These are phyloP conservation scores for Acacia melanoxylon DNA, from an alignment of 306 rosid species.

Conservation along the genomic window DNA sequence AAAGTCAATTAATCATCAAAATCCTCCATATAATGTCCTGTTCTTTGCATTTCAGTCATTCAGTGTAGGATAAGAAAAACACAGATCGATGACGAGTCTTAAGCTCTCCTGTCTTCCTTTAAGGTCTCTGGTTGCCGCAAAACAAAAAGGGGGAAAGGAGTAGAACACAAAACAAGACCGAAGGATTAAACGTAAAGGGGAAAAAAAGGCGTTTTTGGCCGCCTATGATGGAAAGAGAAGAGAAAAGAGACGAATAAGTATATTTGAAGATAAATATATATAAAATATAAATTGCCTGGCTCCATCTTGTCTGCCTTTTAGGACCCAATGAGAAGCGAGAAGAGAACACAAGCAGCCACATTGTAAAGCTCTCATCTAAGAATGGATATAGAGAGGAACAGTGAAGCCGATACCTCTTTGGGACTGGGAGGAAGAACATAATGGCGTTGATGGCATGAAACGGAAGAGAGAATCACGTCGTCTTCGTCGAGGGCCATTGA, in stretches of 20 bases:
- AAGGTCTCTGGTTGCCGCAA: slow-evolving; percentile 30
- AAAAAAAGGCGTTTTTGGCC: slow-evolving; percentile 14
- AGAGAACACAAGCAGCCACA: slow-evolving; percentile 45
- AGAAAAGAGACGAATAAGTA: not conserved
- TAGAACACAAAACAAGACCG: not conserved
- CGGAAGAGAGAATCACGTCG: slow-evolving; percentile 20
- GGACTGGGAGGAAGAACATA: slow-evolving; percentile 45
- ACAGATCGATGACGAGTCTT: slow-evolving; percentile 42
- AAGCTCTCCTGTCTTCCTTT: slow-evolving; percentile 33
- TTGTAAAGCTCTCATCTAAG: slow-evolving; percentile 48
- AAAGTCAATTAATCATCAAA: slow-evolving; percentile 35
- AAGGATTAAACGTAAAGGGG: not conserved
- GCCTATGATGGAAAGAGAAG: slow-evolving; percentile 29
- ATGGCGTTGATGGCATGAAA: slow-evolving; percentile 39
- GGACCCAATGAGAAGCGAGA: slow-evolving; percentile 50
- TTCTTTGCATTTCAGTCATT: slow-evolving; percentile 31
- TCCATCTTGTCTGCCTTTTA: slow-evolving; percentile 70
- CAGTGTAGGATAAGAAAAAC: slow-evolving; percentile 13
- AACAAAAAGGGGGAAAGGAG: not conserved
- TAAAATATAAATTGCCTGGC: slow-evolving; percentile 58
- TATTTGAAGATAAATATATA: slow-evolving; percentile 24
- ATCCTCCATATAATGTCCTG: slow-evolving; percentile 17
- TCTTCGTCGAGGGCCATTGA: slow-evolving; percentile 49
- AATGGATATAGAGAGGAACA: slow-evolving; percentile 52
- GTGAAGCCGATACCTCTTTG: slow-evolving; percentile 46